These are phyloP conservation scores for Lichtheimia ornata DNA, from an alignment of 371 early-diverging fungal genomes.

Conservation along the genomic window DNA sequence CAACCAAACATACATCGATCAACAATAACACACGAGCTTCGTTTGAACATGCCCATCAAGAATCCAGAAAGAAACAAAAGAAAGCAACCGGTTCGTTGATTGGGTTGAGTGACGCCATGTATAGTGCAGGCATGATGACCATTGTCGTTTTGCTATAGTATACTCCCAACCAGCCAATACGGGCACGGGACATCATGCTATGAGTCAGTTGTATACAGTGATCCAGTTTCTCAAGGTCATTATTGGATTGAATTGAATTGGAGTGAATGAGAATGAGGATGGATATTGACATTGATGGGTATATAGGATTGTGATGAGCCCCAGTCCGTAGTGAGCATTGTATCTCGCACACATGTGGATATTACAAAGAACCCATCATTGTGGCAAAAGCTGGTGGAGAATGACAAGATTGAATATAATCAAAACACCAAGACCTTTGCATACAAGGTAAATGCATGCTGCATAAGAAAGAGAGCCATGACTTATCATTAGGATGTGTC, in stretches of 20 bases:
- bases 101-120: not conserved
- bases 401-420: slow-evolving; percentile 71
- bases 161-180: slow-evolving; percentile 65
- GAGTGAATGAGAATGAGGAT: not conserved
- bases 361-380: slow-evolving; percentile 57
- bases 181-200: slow-evolving; percentile 59
- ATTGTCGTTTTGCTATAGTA: slow-evolving; percentile 21
- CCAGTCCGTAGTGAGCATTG: slow-evolving; percentile 67
- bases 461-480: not conserved
- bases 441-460: slow-evolving; percentile 55
- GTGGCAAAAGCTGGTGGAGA: slow-evolving; percentile 60
- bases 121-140: not conserved
- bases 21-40: slow-evolving; percentile 43
- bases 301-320: slow-evolving; percentile 61
- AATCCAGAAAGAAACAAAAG: slow-evolving; percentile 33
- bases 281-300: slow-evolving; percentile 7
- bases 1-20: slow-evolving; percentile 24
- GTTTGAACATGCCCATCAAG: slow-evolving; percentile 24
- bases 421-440: slow-evolving; percentile 59
- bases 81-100: slow-evolving; percentile 32
- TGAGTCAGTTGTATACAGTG: slow-evolving; percentile 63
- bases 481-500: too few relatives aligned
- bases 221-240: slow-evolving; percentile 59
- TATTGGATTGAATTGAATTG: not conserved
- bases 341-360: slow-evolving; percentile 59